Percentiles rank a stretch among this genome's conserved stretches.
These are phyloP conservation scores for Claviceps purpurea DNA, from an alignment of 2,329 filamentous ascomycete genomes.

Conservation along the genomic window DNA sequence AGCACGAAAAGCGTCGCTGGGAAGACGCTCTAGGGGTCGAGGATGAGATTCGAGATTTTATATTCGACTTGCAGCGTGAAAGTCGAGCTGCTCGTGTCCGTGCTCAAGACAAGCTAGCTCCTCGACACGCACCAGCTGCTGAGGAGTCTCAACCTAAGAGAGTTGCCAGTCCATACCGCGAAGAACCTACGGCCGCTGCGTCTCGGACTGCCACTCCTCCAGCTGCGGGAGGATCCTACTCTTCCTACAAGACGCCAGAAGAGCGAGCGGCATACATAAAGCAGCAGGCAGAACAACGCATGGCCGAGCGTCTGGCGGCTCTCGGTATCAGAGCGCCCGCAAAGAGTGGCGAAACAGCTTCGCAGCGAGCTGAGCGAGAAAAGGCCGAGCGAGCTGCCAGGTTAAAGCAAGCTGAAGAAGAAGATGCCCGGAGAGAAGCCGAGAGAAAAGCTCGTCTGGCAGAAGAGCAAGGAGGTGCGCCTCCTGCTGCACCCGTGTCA, in stretches of 20 bases:
- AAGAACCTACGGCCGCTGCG: slow-evolving; percentile 36
- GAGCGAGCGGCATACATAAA: slow-evolving; percentile 93
- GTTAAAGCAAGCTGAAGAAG: slow-evolving; percentile 79
- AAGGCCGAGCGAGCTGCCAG: slow-evolving; percentile 77
- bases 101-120: slow-evolving; percentile 40
- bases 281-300: slow-evolving; percentile 90
- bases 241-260: slow-evolving; percentile 79
- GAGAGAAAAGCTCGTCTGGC: slow-evolving; percentile 74
- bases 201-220: slow-evolving; percentile 33
- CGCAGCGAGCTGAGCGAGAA: slow-evolving; percentile 81
- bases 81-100: slow-evolving; percentile 63
- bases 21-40: slow-evolving; percentile 93
- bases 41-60: slow-evolving; percentile 94
- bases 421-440: slow-evolving; percentile 77
- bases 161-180: slow-evolving; percentile 31
- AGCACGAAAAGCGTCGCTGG: slow-evolving; percentile 89
- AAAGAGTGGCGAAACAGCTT: slow-evolving; percentile 66
- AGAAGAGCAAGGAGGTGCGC: slow-evolving; percentile 52
- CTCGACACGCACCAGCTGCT: slow-evolving; percentile 25
- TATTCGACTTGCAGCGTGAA: slow-evolving; percentile 84
- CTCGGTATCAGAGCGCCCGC: slow-evolving; percentile 76
- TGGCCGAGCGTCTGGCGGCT: slow-evolving; percentile 89
- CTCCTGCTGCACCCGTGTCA: slow-evolving; percentile 46
- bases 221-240: slow-evolving; percentile 53
- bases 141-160: slow-evolving; percentile 30